Percentiles rank a stretch among this genome's conserved stretches.
Evolutionary conservation across 2,329 filamentous ascomycete genomes (phyloP).

Genomic region (Capronia americana): DNA sequence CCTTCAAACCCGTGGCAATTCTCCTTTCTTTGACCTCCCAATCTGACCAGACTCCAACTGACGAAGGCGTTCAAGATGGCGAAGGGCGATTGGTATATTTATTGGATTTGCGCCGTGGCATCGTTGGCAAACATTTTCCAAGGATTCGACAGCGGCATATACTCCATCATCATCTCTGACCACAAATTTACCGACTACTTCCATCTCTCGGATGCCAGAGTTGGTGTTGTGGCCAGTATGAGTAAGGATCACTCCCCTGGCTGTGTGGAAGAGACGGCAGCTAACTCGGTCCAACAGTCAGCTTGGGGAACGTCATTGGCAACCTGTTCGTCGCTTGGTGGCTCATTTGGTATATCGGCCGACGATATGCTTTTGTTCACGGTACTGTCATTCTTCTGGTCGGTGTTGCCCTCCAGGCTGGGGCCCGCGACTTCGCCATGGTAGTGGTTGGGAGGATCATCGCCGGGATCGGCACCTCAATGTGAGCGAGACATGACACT

Average conservation of each 20-base stretch:
- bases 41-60: neutral
- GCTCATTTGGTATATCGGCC: neutral
- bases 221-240: slow-evolving; percentile 19
- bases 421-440: neutral
- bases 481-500: neutral
- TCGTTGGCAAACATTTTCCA: slow-evolving; percentile 18
- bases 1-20: neutral
- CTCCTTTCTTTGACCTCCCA: neutral
- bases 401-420: neutral
- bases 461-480: neutral
- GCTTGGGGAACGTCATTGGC: neutral
- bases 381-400: neutral
- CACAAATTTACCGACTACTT: slow-evolving; percentile 14
- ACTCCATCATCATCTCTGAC: slow-evolving; percentile 20
- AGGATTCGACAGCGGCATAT: slow-evolving; percentile 18
- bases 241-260: neutral
- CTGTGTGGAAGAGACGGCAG: neutral
- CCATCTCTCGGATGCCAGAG: slow-evolving; percentile 14
- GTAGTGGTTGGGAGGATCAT: neutral
- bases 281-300: neutral
- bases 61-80: neutral
- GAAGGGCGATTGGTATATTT: neutral
- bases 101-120: slow-evolving; percentile 13
- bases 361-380: neutral
- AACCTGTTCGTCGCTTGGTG: neutral